phyloP scores from a whole-genome alignment of 306 rosid genomes.

The Acacia confusa region DNA sequence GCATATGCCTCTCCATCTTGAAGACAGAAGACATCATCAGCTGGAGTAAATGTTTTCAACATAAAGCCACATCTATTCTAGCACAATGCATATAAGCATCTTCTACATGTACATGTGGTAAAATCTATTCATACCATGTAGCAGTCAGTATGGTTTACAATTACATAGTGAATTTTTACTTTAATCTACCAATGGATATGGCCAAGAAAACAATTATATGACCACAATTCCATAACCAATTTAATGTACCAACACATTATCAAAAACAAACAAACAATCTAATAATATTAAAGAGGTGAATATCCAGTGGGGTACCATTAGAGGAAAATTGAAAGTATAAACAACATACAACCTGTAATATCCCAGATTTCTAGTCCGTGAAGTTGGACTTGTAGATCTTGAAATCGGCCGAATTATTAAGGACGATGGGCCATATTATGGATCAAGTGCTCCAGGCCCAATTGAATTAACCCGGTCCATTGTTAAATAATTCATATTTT shows the following conservation, averaged over 20 bases:
- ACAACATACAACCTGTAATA: no score
- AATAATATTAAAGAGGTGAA: background rate
- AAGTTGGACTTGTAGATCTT: no score
- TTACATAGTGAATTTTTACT: constrained; percentile 14
- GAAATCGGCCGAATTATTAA: no score
- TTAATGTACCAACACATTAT: background rate
- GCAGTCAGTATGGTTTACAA: constrained; percentile 20
- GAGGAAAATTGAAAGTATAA: background rate
- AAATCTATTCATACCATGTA: constrained; percentile 9
- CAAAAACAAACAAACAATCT: background rate
- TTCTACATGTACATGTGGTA: background rate
- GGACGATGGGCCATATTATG: no score
- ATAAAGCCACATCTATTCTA: constrained; percentile 16
- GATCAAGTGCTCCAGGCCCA: no score
- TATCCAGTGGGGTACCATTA: background rate
- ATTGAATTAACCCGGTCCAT: no score
- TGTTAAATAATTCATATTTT: no score
- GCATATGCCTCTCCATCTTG: constrained; percentile 99
- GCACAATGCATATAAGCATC: background rate
- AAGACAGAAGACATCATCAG: constrained; percentile 38
- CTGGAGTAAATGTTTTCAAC: constrained; percentile 10
- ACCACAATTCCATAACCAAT: constrained; percentile 24
- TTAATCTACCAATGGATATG: constrained; percentile 16
- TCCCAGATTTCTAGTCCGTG: no score
- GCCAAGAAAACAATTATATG: constrained; percentile 25